Evolutionary conservation across 768 basidiomycete genomes (phyloP), one percentile per base, ranked within the genome.

Genomic region (Galerina marginata): DNA sequence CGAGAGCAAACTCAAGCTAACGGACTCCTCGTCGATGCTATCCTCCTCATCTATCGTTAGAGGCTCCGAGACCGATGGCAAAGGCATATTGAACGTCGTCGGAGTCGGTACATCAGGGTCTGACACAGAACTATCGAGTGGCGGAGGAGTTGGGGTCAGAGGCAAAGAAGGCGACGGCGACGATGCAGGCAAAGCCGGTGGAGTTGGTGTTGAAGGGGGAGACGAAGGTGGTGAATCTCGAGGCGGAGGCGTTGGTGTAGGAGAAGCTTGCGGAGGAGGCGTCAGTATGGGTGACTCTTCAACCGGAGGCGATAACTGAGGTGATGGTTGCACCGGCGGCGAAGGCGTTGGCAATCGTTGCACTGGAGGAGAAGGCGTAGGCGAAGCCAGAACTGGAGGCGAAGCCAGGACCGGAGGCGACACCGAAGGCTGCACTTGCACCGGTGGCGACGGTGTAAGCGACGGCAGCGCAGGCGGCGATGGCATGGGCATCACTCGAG

Each of bases 71-170:
- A 23, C 23, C 23, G 64, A 59, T 12, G 67, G 62, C 7, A 67
- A 54, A 1, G 70, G 68, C 39, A 71, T 67, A 10, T 64, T 72
- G 37, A 74, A 54, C 0, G 78, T 75, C 2, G 74, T 74, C 1
- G 79, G 77, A 0, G 78, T 78, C 5, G 67, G 62, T 6, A 71
- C 65, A 50, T 72, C 62, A 40, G 59, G 42, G 20, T 60, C 62
- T 2, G 61, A 53, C 4, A 48, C 58, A 12, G 62, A 60, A 14
- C 56, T 58, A 3, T 59, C 59, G 15, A 66, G 43, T n/a, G 69
- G 66, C 29, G 66, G 45, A 0, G 62, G 65, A 5, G 65, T 56
- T n/a, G 67, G 62, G 6, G 59, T 49, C 11, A 64, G 56, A 11
- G 67, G 51, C 7, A 59, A 61, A 15, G 58, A 37, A 14, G 62